Percentiles rank a stretch among this genome's conserved stretches.
Evolutionary conservation across 305 asterid species (phyloP).

Genomic region (Fraxinus platypoda): DNA sequence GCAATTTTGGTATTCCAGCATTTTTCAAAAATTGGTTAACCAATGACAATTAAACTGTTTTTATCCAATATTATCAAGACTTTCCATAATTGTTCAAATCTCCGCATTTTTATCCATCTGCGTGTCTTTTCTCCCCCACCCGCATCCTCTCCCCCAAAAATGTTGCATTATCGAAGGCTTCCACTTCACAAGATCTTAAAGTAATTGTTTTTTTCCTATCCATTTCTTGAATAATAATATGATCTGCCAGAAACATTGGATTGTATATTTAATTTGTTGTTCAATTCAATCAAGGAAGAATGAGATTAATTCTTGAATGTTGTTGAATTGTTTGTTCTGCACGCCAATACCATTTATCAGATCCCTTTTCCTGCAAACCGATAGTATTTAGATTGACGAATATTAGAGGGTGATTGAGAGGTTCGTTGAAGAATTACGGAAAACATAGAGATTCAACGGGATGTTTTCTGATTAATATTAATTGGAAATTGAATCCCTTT

Average conservation of each 20-base stretch:
- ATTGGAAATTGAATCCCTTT: neutral
- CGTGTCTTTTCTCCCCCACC: constrained; percentile 7
- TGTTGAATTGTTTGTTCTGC: neutral
- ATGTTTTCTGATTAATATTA: neutral
- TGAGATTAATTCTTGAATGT: neutral
- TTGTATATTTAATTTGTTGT: neutral
- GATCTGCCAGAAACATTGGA: neutral
- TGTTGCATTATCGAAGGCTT: constrained; percentile 28
- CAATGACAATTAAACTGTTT: neutral
- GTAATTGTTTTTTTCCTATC: constrained; percentile 18
- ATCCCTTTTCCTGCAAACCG: neutral
- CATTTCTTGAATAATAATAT: neutral
- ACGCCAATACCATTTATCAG: neutral
- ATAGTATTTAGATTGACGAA: neutral
- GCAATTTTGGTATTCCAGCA: neutral
- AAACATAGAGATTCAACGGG: neutral
- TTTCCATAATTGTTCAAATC: constrained; percentile 14
- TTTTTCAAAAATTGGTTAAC: neutral
- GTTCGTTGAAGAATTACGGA: neutral
- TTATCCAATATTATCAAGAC: neutral
- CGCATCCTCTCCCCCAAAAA: constrained; percentile 7
- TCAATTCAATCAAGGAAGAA: neutral
- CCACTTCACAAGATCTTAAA: constrained; percentile 31
- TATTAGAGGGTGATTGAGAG: neutral
- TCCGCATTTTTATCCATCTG: constrained; percentile 29